phyloP scores from a whole-genome alignment of 441 rosid species.

The Euphorbia celastroides region DNA sequence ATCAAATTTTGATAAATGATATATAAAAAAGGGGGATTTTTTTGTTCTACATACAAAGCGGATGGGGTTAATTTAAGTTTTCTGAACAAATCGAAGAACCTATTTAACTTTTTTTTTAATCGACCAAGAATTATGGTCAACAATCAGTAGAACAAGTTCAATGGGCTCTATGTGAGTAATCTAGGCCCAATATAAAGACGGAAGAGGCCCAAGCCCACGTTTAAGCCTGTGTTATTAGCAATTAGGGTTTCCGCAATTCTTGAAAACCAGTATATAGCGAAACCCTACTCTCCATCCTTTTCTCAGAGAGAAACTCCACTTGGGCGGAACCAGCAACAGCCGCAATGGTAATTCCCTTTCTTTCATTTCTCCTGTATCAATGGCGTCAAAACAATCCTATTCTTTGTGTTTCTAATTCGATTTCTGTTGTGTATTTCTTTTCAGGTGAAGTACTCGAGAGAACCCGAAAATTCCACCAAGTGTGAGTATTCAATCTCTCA shows the following conservation, averaged over 20 bases:
- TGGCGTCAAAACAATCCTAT: background rate
- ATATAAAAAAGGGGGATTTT: too few relatives aligned
- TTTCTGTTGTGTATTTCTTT: background rate
- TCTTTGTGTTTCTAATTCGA: background rate
- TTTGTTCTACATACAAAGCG: too few relatives aligned
- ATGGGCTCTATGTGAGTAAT: background rate
- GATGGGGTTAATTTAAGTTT: too few relatives aligned
- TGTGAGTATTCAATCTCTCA: slow-evolving; percentile 30
- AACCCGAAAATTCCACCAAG: slow-evolving; percentile 66
- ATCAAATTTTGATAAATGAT: too few relatives aligned
- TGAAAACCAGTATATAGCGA: slow-evolving; percentile 10
- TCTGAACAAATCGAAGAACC: too few relatives aligned
- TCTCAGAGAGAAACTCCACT: slow-evolving; percentile 15
- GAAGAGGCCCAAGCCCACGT: too few relatives aligned
- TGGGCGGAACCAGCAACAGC: slow-evolving; percentile 18
- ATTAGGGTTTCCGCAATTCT: slow-evolving; percentile 24
- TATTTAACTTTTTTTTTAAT: too few relatives aligned
- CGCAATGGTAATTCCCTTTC: slow-evolving; percentile 32
- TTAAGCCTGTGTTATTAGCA: too few relatives aligned
- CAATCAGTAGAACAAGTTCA: too few relatives aligned
- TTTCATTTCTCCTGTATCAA: background rate
- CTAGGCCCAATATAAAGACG: background rate
- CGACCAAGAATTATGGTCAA: too few relatives aligned
- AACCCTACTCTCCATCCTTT: background rate
- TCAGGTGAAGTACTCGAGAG: slow-evolving; percentile 80